phyloP scores from a whole-genome alignment of 768 basidiomycete species.

The Pisolithus microcarpus region DNA sequence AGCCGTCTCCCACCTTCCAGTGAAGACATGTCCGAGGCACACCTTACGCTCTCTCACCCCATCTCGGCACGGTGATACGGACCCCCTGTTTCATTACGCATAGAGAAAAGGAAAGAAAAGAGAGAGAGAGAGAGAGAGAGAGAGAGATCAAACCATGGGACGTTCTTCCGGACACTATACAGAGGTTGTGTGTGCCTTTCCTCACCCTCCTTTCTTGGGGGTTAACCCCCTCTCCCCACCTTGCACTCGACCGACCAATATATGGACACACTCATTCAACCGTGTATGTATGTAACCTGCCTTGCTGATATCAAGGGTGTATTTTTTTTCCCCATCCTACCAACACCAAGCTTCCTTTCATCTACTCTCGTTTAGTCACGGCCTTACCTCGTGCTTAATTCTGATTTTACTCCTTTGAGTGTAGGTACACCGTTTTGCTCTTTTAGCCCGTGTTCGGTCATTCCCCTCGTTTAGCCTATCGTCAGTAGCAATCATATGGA shows the following conservation, averaged over 20 bases:
- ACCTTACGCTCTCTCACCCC: constrained; percentile 24
- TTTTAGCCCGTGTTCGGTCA: neutral
- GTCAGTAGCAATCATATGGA: neutral
- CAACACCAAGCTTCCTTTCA: neutral
- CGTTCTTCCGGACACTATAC: constrained; percentile 1
- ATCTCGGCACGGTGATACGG: constrained; percentile 12
- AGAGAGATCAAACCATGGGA: constrained; percentile 12
- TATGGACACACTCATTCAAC: neutral
- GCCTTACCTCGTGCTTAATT: neutral
- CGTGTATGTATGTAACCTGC: neutral
- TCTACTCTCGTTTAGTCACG: neutral
- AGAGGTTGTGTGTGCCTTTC: neutral
- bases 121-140: constrained; percentile 7
- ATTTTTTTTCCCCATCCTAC: neutral
- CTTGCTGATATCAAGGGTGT: neutral
- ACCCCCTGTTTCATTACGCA: constrained; percentile 9
- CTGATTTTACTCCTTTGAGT: neutral
- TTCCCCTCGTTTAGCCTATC: neutral
- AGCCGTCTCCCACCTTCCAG: constrained; percentile 13
- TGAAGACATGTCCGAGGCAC: constrained; percentile 42
- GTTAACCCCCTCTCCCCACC: neutral
- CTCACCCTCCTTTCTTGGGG: neutral
- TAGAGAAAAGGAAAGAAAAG: constrained; percentile 9
- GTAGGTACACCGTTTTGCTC: neutral
- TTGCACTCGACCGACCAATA: neutral